These are phyloP conservation scores for Hygrophila difformis DNA, from an alignment of 257 asterid species.

Conservation along the genomic window DNA sequence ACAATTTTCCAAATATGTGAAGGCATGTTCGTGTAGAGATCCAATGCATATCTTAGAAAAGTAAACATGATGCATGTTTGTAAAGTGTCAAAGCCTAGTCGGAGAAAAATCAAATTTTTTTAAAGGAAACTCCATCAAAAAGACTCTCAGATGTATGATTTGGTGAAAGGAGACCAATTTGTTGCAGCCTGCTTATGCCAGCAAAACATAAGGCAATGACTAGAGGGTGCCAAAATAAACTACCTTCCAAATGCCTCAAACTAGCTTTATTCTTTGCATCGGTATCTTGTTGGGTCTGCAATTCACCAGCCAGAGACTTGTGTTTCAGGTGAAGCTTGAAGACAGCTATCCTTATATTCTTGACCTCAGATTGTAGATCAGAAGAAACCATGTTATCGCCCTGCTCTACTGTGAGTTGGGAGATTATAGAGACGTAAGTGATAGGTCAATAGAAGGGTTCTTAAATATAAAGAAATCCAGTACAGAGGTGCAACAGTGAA, in stretches of 20 bases:
- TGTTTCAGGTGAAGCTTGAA: conserved; percentile 72
- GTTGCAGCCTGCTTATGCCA: conserved; percentile 2
- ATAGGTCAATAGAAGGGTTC: neutral
- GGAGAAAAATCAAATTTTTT: no score
- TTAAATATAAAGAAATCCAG: neutral
- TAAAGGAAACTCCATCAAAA: no score
- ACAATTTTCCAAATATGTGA: no score
- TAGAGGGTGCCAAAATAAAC: conserved; percentile 3
- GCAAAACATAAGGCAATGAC: neutral
- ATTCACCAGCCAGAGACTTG: conserved; percentile 60
- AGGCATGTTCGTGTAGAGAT: no score
- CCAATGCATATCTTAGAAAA: no score
- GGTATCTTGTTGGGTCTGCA: conserved; percentile 60
- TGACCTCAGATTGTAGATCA: conserved; percentile 46
- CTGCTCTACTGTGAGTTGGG: conserved; percentile 40
- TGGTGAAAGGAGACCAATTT: neutral
- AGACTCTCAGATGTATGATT: neutral
- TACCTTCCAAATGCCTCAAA: conserved; percentile 64
- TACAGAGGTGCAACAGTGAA: neutral
- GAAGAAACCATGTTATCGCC: conserved; percentile 35
- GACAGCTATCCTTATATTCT: conserved; percentile 43
- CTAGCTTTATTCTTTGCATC: conserved; percentile 76
- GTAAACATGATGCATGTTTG: no score
- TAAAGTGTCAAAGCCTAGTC: no score
- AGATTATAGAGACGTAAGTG: conserved; percentile 13